A percentile compares a stretch with the other conserved stretches of the same genome.
Conservation (phyloP, 1,139 yeast genomes). For the Entelexis sorbosivorans region DNA sequence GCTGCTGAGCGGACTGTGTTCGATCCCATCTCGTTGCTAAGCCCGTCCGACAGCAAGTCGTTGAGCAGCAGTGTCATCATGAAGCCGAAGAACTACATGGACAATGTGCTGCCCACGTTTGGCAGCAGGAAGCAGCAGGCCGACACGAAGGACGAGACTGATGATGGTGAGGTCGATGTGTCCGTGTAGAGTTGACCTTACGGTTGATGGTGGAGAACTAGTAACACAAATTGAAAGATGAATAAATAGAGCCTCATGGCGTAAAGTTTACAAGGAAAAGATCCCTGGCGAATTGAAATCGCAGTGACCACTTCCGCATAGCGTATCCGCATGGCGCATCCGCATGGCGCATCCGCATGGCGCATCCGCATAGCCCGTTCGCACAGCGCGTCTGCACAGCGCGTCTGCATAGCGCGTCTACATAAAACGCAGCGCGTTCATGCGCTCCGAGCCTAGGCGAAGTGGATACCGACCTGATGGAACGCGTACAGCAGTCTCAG, state of each 20-base stretch:
- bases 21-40: conserved; percentile 5
- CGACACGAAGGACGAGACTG: not conserved
- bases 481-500: conserved; percentile 78
- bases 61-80: not conserved
- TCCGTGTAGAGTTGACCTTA: conserved; percentile 5
- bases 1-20: conserved; percentile 8
- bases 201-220: no score
- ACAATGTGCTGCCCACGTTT: not conserved
- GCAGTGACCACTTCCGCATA: no score
- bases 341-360: no score
- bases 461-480: conserved; percentile 94
- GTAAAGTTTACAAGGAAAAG: no score
- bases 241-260: no score
- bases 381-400: no score
- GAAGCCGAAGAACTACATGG: conserved; percentile 4
- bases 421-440: not conserved
- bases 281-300: no score
- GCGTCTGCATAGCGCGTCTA: no score
- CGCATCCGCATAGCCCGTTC: no score
- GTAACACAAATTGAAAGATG: no score
- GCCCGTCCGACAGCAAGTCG: not conserved
- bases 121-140: conserved; percentile 16
- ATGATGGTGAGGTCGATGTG: conserved; percentile 16
- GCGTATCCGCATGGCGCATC: no score
- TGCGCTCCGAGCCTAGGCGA: conserved; percentile 44